Conservation (phyloP, 257 asterid genomes). For the Solanum sejunctum region DNA sequence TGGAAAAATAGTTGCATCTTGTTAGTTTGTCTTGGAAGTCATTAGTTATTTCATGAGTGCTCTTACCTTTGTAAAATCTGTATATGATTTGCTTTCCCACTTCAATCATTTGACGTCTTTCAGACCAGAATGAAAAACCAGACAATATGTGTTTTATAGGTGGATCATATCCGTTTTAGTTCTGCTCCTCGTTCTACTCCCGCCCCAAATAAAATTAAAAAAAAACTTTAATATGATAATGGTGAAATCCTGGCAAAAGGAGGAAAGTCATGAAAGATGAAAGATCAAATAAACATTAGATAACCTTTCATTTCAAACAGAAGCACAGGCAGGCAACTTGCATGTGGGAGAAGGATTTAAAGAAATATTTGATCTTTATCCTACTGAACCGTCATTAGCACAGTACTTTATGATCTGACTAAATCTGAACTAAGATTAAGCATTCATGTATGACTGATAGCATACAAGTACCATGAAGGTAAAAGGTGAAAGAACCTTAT, state of each 20-base stretch:
- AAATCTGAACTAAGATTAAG: neutral
- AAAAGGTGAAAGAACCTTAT: neutral
- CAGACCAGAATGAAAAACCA: neutral
- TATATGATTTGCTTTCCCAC: neutral
- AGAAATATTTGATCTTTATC: neutral
- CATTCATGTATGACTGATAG: neutral
- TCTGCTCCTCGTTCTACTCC: neutral
- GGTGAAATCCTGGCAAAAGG: neutral
- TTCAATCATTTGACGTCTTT: neutral
- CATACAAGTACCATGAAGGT: neutral
- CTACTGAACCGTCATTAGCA: neutral
- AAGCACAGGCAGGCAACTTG: neutral
- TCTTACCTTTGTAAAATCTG: neutral
- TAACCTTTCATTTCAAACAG: neutral
- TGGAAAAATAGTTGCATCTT: neutral
- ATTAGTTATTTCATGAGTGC: neutral
- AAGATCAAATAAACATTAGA: neutral
- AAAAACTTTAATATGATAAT: neutral
- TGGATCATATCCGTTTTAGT: neutral
- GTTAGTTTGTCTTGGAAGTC: neutral
- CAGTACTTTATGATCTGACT: neutral
- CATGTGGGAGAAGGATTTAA: neutral
- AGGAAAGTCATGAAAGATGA: neutral
- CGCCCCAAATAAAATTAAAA: neutral
- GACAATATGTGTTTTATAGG: neutral